Conservation (phyloP, 208 protist genomes). For the Strigomonas galati region DNA sequence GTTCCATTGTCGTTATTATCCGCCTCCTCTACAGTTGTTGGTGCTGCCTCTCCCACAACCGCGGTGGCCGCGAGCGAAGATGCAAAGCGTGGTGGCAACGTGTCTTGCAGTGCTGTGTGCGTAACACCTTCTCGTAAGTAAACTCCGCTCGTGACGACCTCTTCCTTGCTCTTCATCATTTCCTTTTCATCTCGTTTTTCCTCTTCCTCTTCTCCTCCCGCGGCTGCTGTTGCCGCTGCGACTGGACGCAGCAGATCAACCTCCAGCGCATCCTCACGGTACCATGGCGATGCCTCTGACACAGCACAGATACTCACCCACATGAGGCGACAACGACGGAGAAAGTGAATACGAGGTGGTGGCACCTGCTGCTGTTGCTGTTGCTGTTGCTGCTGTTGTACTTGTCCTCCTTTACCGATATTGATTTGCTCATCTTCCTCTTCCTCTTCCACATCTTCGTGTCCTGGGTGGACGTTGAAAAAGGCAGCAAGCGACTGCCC, state of each 20-base stretch:
- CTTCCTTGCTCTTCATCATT: not conserved
- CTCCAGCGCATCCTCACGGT: slow-evolving; percentile 2
- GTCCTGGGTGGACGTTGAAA: not conserved
- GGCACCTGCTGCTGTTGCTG: not conserved
- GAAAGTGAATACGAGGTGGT: not conserved
- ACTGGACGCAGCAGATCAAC: slow-evolving; percentile 14
- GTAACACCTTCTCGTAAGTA: not conserved
- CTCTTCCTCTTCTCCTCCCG: no score
- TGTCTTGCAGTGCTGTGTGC: not conserved
- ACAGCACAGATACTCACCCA: not conserved
- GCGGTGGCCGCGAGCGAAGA: not conserved
- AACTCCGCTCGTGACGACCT: no score
- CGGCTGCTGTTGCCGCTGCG: no score
- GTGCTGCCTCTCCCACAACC: not conserved
- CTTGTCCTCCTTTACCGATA: no score
- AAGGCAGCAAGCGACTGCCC: slow-evolving; percentile 29
- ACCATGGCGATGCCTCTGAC: not conserved
- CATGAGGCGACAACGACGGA: not conserved
- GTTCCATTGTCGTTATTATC: no score
- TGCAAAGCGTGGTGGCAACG: not conserved
- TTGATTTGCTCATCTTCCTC: no score
- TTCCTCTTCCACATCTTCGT: not conserved
- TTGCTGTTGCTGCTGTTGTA: no score
- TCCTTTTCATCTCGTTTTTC: no score
- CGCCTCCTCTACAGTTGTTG: not conserved